phyloP scores from a whole-genome alignment of 441 rosid species.

The Daphne laureola region DNA sequence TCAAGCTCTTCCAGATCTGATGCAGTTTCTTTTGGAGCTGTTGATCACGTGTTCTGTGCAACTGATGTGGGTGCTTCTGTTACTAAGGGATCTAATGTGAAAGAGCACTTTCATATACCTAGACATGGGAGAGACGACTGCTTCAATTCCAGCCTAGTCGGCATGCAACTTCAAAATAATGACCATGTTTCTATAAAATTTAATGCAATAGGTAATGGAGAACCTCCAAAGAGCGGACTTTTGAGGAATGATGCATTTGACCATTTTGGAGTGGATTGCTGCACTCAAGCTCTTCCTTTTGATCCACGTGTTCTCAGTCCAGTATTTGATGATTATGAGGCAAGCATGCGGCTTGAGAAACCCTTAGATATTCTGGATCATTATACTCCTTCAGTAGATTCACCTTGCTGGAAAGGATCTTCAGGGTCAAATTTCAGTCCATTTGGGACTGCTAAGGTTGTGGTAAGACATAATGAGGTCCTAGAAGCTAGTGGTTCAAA shows the following conservation, averaged over 20 bases:
- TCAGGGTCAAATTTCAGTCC: slow-evolving; percentile 26
- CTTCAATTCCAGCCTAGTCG: slow-evolving; percentile 30
- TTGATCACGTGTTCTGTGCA: slow-evolving; percentile 7
- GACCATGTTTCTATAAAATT: slow-evolving; percentile 16
- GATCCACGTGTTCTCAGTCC: slow-evolving; percentile 27
- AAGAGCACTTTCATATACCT: slow-evolving; percentile 25
- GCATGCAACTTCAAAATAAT: slow-evolving; percentile 25
- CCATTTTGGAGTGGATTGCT: slow-evolving; percentile 19
- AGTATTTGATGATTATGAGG: slow-evolving; percentile 25
- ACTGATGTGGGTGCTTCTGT: slow-evolving; percentile 17
- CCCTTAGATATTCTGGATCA: slow-evolving; percentile 34
- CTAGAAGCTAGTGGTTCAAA: slow-evolving; percentile 28
- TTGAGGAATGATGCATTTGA: slow-evolving; percentile 22
- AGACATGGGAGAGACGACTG: slow-evolving; percentile 23
- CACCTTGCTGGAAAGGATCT: slow-evolving; percentile 58
- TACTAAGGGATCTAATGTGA: slow-evolving; percentile 12
- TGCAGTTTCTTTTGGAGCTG: slow-evolving; percentile 16
- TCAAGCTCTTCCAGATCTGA: slow-evolving; percentile 12
- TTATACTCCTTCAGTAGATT: slow-evolving; percentile 35
- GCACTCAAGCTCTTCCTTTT: slow-evolving; percentile 22
- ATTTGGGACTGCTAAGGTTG: slow-evolving; percentile 23
- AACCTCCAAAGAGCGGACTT: slow-evolving; percentile 20
- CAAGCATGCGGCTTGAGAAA: slow-evolving; percentile 26
- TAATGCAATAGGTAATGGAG: slow-evolving; percentile 21
- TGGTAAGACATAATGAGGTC: slow-evolving; percentile 22